Conservation (phyloP, 768 basidiomycete species). For the Collybiopsis luxurians region DNA sequence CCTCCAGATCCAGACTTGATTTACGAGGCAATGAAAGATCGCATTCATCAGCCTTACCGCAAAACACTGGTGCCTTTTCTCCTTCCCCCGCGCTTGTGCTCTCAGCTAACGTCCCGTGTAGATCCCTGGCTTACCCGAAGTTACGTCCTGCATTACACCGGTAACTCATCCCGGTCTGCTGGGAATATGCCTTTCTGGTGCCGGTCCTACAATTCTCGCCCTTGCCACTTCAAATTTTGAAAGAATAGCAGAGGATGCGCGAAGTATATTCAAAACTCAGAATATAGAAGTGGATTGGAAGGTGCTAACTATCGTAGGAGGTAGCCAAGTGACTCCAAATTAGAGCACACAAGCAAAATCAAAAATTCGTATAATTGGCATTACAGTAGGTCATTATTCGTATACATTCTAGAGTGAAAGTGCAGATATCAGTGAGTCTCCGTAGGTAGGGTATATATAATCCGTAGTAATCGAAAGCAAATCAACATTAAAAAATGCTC, state of each 20-base stretch:
- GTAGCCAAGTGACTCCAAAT: slow-evolving; percentile 29
- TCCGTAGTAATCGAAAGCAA: slow-evolving; percentile 3
- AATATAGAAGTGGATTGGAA: slow-evolving; percentile 90
- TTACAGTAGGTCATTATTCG: not conserved
- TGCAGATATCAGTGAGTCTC: not conserved
- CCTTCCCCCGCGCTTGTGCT: not conserved
- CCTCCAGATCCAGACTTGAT: slow-evolving; percentile 96
- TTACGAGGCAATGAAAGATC: slow-evolving; percentile 99
- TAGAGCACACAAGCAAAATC: too few relatives aligned
- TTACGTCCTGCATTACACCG: slow-evolving; percentile 87
- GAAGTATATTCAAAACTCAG: slow-evolving; percentile 65
- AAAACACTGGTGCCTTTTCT: slow-evolving; percentile 65
- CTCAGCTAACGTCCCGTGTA: slow-evolving; percentile 28
- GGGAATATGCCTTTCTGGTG: slow-evolving; percentile 96
- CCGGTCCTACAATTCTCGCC: slow-evolving; percentile 96
- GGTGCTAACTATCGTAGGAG: slow-evolving; percentile 62
- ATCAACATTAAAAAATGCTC: not conserved
- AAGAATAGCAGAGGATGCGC: slow-evolving; percentile 79
- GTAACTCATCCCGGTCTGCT: slow-evolving; percentile 89
- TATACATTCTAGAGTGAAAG: not conserved
- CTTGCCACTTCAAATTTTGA: slow-evolving; percentile 86
- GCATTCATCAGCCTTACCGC: slow-evolving; percentile 95
- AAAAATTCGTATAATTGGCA: not conserved
- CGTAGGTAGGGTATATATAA: slow-evolving; percentile 13
- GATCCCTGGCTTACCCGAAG: slow-evolving; percentile 95